Conservation (phyloP, 106 monocot species). For the Posidonia australis region DNA sequence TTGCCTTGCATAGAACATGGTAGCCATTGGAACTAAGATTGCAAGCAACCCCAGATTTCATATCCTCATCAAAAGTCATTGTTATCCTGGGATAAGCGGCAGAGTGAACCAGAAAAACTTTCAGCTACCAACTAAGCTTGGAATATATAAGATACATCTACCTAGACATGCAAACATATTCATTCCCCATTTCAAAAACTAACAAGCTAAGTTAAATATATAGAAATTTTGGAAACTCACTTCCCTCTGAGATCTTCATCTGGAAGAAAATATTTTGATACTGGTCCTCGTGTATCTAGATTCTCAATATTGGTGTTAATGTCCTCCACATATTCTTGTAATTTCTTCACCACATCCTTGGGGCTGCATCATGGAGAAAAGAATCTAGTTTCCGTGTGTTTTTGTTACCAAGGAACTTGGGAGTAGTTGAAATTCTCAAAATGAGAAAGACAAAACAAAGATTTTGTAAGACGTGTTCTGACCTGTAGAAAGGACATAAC, state of each 20-base stretch:
- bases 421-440: neutral
- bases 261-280: conserved; percentile 88
- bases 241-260: conserved; percentile 81
- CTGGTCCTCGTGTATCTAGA: conserved; percentile 68
- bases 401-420: neutral
- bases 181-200: neutral
- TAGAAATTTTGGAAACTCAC: conserved; percentile 15
- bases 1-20: conserved; percentile 87
- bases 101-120: neutral
- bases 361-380: conserved; percentile 30
- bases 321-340: conserved; percentile 88
- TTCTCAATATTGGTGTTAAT: conserved; percentile 81
- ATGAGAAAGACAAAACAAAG: neutral
- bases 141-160: neutral
- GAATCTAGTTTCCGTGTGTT: neutral
- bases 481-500: conserved; percentile 98
- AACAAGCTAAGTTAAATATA: neutral
- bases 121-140: neutral
- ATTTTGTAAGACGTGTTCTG: neutral
- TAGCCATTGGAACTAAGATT: conserved; percentile 76
- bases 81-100: conserved; percentile 30
- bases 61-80: conserved; percentile 58
- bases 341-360: conserved; percentile 66
- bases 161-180: too few relatives aligned
- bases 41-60: conserved; percentile 83